A percentile compares a stretch with the other conserved stretches of the same genome.
Conservation (phyloP, 208 protist species). For the Sergeia podlipaevii region DNA sequence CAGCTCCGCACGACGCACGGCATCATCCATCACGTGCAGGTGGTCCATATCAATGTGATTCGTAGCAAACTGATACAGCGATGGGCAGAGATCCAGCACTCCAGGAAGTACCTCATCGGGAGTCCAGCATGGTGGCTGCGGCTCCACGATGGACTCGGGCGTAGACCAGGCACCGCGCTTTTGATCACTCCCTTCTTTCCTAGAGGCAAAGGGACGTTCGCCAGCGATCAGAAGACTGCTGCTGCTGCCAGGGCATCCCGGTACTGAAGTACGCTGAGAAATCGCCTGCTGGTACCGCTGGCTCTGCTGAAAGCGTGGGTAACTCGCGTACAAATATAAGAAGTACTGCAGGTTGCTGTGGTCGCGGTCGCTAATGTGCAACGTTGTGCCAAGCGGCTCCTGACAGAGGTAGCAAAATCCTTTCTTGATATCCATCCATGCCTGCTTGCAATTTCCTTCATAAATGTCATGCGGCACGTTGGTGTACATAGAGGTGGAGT, state of each 20-base stretch:
- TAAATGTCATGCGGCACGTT: constrained; percentile 31
- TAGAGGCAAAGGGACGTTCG: background rate
- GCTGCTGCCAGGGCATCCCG: constrained; percentile 16
- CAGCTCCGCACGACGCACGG: constrained; percentile 67
- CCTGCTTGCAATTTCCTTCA: constrained; percentile 79
- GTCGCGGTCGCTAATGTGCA: constrained; percentile 75
- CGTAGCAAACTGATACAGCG: constrained; percentile 52
- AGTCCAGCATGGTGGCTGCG: constrained; percentile 5
- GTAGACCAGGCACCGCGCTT: background rate
- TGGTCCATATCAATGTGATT: constrained; percentile 47
- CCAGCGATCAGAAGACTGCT: background rate
- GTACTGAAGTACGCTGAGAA: too few species aligned
- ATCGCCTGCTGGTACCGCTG: background rate
- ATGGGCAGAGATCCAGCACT: constrained; percentile 21
- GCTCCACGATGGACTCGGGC: background rate
- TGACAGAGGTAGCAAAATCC: constrained; percentile 84
- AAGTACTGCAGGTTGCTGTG: constrained; percentile 84
- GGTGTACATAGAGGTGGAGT: constrained; percentile 19
- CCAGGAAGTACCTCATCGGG: constrained; percentile 11
- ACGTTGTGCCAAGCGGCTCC: constrained; percentile 62
- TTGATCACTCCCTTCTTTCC: background rate
- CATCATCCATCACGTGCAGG: constrained; percentile 76
- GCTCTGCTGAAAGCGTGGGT: constrained; percentile 28
- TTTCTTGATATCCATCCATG: constrained; percentile 56
- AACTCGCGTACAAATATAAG: constrained; percentile 69